Evolutionary conservation across 2,329 filamentous ascomycete genomes (phyloP).

Genomic region (Blastomyces silverae): DNA sequence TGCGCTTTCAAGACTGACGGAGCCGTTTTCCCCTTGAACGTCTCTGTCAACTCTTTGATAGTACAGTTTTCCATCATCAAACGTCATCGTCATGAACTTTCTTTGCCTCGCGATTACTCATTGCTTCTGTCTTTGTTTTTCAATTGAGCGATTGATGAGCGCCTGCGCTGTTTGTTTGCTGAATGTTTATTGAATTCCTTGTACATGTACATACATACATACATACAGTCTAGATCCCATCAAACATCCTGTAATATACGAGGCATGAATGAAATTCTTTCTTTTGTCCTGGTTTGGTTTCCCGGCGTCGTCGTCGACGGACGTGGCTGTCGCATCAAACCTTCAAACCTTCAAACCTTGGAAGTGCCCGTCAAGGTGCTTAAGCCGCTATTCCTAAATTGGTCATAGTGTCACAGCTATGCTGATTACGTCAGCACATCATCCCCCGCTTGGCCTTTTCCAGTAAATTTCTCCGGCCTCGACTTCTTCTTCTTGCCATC

Average conservation of each 20-base stretch:
- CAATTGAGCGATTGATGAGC: not conserved
- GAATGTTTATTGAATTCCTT: not conserved
- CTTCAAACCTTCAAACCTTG: no score
- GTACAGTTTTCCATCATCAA: no score
- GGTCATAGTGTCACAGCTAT: not conserved
- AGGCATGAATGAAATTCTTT: not conserved
- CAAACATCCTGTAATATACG: not conserved
- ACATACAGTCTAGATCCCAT: not conserved
- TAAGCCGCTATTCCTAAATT: not conserved
- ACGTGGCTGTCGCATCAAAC: no score
- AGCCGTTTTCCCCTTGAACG: not conserved
- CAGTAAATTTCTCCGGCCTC: slow-evolving; percentile 6
- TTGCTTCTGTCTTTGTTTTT: not conserved
- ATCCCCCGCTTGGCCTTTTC: not conserved
- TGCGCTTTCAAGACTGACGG: not conserved
- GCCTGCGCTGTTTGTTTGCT: not conserved
- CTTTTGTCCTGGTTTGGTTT: no score
- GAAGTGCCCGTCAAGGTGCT: no score
- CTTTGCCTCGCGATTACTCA: not conserved
- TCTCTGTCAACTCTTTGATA: not conserved
- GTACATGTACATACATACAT: no score
- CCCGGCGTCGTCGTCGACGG: no score
- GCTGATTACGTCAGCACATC: not conserved
- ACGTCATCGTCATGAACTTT: not conserved
- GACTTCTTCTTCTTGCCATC: not conserved